Conservation (phyloP, 2,329 filamentous ascomycete genomes). For the Monilinia aucupariae region DNA sequence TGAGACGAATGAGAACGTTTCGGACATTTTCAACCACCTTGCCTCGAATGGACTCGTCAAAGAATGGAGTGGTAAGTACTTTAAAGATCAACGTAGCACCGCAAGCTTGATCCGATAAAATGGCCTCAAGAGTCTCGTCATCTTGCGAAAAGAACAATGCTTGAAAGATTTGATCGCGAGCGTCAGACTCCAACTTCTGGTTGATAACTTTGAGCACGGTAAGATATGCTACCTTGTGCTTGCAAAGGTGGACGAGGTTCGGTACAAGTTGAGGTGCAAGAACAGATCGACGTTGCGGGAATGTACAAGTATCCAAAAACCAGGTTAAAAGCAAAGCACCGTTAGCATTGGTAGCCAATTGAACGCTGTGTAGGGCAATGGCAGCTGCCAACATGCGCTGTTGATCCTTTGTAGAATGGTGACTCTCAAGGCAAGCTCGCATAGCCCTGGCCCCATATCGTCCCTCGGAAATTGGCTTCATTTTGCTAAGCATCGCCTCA, state of each 20-base stretch:
- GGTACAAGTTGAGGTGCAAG: constrained; percentile 88
- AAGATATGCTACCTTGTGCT: constrained; percentile 95
- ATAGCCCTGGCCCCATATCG: constrained; percentile 93
- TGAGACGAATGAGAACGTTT: constrained; percentile 80
- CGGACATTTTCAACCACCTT: constrained; percentile 92
- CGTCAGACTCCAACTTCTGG: constrained; percentile 89
- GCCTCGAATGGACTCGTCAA: constrained; percentile 81
- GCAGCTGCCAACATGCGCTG: constrained; percentile 90
- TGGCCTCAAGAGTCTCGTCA: constrained; percentile 81
- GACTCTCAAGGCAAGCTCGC: constrained; percentile 93
- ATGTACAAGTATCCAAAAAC: constrained; percentile 97
- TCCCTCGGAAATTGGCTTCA: constrained; percentile 91
- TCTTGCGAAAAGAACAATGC: constrained; percentile 89
- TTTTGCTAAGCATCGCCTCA: constrained; percentile 87
- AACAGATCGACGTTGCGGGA: constrained; percentile 84
- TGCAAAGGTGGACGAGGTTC: constrained; percentile 90
- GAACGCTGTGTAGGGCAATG: constrained; percentile 94
- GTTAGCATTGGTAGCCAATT: constrained; percentile 93
- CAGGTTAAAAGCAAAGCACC: constrained; percentile 90
- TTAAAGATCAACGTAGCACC: constrained; percentile 98
- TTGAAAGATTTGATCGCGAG: constrained; percentile 81
- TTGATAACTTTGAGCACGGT: constrained; percentile 98
- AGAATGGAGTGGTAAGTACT: constrained; percentile 93
- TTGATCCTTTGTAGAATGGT: constrained; percentile 90
- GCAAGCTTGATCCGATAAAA: constrained; percentile 84